These are phyloP conservation scores for Stramenopiles sp. DNA, from an alignment of 352 stramenopile genomes.

Conservation along the genomic window DNA sequence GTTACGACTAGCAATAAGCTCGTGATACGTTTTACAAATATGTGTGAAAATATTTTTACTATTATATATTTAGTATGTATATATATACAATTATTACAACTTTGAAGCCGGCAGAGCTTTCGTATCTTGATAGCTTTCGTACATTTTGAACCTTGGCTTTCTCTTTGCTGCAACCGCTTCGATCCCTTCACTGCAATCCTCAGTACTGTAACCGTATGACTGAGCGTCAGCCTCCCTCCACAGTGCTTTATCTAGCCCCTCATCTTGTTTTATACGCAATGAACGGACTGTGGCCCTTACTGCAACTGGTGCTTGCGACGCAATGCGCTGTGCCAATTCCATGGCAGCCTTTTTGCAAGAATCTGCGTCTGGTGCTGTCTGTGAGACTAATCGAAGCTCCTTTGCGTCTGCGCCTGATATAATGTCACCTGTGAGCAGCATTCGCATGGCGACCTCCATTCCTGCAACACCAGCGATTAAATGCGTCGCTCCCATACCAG, in stretches of 20 bases:
- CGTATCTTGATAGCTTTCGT: slow-evolving; percentile 29
- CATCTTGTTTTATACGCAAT: slow-evolving; percentile 40
- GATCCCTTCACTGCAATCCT: slow-evolving; percentile 52
- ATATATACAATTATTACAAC: too few relatives aligned
- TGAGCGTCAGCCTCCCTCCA: slow-evolving; percentile 48
- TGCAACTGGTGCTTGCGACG: slow-evolving; percentile 37
- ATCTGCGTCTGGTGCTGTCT: slow-evolving; percentile 26
- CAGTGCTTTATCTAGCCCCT: slow-evolving; percentile 39
- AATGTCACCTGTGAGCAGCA: slow-evolving; percentile 49
- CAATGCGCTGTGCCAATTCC: slow-evolving; percentile 38
- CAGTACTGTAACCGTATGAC: slow-evolving; percentile 45
- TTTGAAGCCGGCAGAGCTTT: slow-evolving; percentile 3
- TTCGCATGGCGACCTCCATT: slow-evolving; percentile 36
- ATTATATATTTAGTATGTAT: too few relatives aligned
- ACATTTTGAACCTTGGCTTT: slow-evolving; percentile 33
- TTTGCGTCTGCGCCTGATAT: slow-evolving; percentile 42
- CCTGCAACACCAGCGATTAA: slow-evolving; percentile 46
- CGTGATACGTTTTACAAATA: too few relatives aligned
- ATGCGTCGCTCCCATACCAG: slow-evolving; percentile 56
- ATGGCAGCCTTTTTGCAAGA: slow-evolving; percentile 35
- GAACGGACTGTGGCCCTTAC: slow-evolving; percentile 41
- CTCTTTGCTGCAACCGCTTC: slow-evolving; percentile 43
- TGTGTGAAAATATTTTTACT: too few relatives aligned
- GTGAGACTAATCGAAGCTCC: slow-evolving; percentile 33
- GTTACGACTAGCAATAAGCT: not conserved